A percentile compares a stretch with the other conserved stretches of the same genome.
Evolutionary conservation across 1,284 basidiomycete genomes (phyloP).

Genomic region (Microbotryum lychnidis-dioicae): DNA sequence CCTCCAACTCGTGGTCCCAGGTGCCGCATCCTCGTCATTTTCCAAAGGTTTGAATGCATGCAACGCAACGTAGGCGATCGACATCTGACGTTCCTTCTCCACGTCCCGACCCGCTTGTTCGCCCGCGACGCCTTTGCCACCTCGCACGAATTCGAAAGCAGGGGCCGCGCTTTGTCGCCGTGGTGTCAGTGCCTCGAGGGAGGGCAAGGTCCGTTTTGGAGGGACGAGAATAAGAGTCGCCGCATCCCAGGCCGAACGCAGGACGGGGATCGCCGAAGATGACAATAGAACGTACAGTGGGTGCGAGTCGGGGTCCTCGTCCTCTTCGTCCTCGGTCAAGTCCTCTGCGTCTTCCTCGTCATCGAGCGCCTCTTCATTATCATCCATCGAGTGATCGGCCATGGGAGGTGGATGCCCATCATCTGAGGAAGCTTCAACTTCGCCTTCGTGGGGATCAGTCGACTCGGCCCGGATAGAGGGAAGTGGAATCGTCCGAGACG

Average conservation of each 20-base stretch:
- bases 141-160: constrained; percentile 10
- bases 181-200: neutral
- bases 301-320: constrained; percentile 5
- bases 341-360: neutral
- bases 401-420: too few species aligned
- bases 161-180: neutral
- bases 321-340: neutral
- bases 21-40: neutral
- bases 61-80: neutral
- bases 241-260: neutral
- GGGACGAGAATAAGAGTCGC: constrained; percentile 6
- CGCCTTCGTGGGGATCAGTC: too few species aligned
- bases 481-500: too few species aligned
- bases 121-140: constrained; percentile 3
- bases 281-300: constrained; percentile 5
- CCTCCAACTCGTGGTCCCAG: neutral
- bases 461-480: too few species aligned
- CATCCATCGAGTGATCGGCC: neutral
- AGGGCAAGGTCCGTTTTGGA: neutral
- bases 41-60: neutral
- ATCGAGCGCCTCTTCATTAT: neutral
- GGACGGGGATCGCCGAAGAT: neutral
- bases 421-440: too few species aligned
- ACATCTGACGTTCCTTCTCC: neutral
- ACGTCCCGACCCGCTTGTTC: constrained; percentile 1